A percentile compares a stretch with the other conserved stretches of the same genome.
Conservation (phyloP, 2,329 filamentous ascomycete genomes). For the Ustulina deusta region DNA sequence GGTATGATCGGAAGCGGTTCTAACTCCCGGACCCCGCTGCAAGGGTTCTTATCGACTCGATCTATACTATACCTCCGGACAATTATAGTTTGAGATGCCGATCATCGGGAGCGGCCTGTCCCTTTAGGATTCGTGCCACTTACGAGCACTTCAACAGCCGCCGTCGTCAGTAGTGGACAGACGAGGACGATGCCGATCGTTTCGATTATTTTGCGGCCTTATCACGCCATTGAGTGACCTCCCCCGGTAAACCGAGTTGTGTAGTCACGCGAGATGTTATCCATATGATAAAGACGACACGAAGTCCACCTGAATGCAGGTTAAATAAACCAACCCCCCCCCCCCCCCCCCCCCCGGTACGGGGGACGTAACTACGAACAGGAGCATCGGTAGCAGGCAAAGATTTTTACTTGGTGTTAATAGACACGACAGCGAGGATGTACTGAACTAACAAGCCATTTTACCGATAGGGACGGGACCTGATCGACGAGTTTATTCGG, state of each 20-base stretch:
- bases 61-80: conserved; percentile 49
- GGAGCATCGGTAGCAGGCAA: conserved; percentile 75
- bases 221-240: conserved; percentile 25
- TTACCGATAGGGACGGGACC: conserved; percentile 68
- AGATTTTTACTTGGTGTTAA: conserved; percentile 57
- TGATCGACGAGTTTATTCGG: conserved; percentile 63
- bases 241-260: conserved; percentile 56
- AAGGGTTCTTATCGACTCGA: conserved; percentile 68
- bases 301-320: conserved; percentile 64
- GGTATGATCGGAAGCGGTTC: conserved; percentile 65
- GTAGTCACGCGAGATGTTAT: conserved; percentile 70
- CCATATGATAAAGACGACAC: conserved; percentile 74
- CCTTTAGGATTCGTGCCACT: conserved; percentile 42
- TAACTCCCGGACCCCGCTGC: conserved; percentile 55
- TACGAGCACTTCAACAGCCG: conserved; percentile 71
- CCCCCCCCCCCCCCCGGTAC: conserved; percentile 33
- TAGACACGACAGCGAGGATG: conserved; percentile 35
- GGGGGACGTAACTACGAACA: conserved; percentile 52
- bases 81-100: conserved; percentile 43
- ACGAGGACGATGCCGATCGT: conserved; percentile 75
- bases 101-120: conserved; percentile 23
- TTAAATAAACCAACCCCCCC: too few relatives aligned
- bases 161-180: conserved; percentile 74
- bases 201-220: conserved; percentile 71
- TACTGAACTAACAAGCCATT: conserved; percentile 39